Conservation (phyloP, 2,329 filamentous ascomycete genomes). For the Setomelanomma holmii region DNA sequence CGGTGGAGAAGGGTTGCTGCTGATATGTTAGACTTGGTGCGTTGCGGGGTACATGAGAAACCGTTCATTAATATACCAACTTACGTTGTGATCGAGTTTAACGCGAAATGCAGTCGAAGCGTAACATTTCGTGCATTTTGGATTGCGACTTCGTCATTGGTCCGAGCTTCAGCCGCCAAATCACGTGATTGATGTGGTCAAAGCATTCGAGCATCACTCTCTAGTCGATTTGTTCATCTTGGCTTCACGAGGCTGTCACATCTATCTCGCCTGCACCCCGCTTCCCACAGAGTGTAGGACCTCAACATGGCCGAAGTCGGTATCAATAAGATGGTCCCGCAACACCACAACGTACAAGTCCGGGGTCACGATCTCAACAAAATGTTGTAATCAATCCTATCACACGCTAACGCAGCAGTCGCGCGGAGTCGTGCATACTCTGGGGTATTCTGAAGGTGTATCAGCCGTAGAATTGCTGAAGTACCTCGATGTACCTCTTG, state of each 20-base stretch:
- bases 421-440: conserved; percentile 11
- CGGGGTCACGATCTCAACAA: conserved; percentile 26
- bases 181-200: conserved; percentile 41
- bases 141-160: conserved; percentile 38
- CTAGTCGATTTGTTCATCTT: no score
- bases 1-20: conserved; percentile 11
- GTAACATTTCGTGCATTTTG: conserved; percentile 17
- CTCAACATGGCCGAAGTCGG: background rate
- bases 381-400: conserved; percentile 15
- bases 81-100: conserved; percentile 5
- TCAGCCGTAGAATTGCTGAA: conserved; percentile 2
- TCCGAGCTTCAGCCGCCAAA: conserved; percentile 32
- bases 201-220: no score
- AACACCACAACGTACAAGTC: conserved; percentile 5
- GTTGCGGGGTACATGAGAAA: conserved; percentile 11
- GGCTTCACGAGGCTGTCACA: no score
- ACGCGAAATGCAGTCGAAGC: conserved; percentile 17
- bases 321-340: background rate
- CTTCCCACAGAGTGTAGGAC: background rate
- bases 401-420: conserved; percentile 6
- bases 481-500: conserved; percentile 31
- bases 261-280: no score
- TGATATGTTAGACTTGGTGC: conserved; percentile 10
- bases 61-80: background rate
- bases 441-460: conserved; percentile 15